These are phyloP conservation scores for Mortierella claussenii DNA, from an alignment of 192 early-diverging fungal species.

Conservation along the genomic window DNA sequence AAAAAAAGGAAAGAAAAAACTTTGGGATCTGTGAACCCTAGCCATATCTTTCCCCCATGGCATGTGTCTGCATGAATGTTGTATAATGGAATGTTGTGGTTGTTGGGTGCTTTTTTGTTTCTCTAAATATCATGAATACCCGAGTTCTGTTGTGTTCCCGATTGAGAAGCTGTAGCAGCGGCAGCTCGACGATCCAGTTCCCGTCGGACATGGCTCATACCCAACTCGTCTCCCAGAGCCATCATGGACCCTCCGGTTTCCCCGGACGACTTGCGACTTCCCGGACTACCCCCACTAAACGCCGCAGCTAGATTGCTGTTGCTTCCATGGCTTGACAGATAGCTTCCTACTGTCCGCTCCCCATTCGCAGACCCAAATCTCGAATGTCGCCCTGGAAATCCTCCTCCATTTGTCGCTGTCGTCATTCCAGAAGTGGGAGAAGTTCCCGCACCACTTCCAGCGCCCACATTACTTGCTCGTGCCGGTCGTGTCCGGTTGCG, in stretches of 20 bases:
- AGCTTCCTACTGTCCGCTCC: conserved; percentile 7
- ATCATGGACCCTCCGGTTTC: conserved; percentile 35
- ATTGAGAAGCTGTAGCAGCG: conserved; percentile 7
- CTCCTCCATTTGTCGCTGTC: conserved; percentile 21
- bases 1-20: not conserved
- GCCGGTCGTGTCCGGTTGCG: conserved; percentile 11
- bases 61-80: not conserved
- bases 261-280: conserved; percentile 20
- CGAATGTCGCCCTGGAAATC: conserved; percentile 23
- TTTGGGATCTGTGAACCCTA: too few species aligned
- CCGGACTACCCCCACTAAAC: conserved; percentile 2
- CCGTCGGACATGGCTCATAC: conserved; percentile 46
- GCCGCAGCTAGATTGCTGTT: conserved; percentile 21
- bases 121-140: conserved; percentile 40
- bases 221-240: conserved; percentile 46
- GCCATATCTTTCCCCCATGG: too few species aligned
- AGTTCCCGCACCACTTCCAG: not conserved
- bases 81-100: too few species aligned
- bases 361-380: conserved; percentile 37
- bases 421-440: conserved; percentile 33
- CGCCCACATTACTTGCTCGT: too few species aligned
- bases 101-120: too few species aligned
- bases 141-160: conserved; percentile 4
- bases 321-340: conserved; percentile 30
- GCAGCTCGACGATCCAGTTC: conserved; percentile 43